Base-by-base conservation (phyloP, 768 basidiomycete genomes). In the Favolaschia claudopus region DNA sequence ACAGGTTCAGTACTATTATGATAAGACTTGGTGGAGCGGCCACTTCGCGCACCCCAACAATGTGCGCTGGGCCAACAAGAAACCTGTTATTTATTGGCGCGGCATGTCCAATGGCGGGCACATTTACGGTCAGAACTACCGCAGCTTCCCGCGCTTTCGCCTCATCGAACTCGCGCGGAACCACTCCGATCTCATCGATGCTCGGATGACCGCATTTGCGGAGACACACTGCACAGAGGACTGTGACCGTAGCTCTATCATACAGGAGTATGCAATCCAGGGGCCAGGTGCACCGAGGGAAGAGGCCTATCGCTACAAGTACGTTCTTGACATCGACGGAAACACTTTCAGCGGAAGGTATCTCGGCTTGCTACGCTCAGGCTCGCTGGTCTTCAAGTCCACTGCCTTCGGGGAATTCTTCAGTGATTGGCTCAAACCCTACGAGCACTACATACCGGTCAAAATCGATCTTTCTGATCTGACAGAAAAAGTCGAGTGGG, bases 401-500 rank as follows among this genome's bases (percentile, higher is more conserved):
- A 58, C 56, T 7, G 56, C 47, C 10, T 58, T 51, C 36, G 31
- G 27, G 29, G 56, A 58, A 29, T 58, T 37, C 37, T 58, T 58
- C 56, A 48, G 40, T 32, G 22, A 40, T 22, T 58, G 56, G 56
- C 17, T 58, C 12, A 33, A 39, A 9, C 56, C 56, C 9, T 58
- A 58, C 36, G 38, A 49, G 33, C 56, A 58, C 38, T 58, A 37
- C 47, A 49, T 58, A 3, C 56, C 56, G 10, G 38, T 58, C 37
- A 37, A 42, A 31, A 38, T 19, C 14, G 56, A 58, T 48, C 27
- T 58, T 22, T 58, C 56, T 13, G 56, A 58, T 24, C 31, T 58
- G 22, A 48, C 50, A 13, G 43, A 53, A 19, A 53, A 53, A 24
- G 27, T 53, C 2, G 25, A 42, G 24, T 53, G 51, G 51, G 51